A percentile compares a stretch with the other conserved stretches of the same genome.
These are phyloP conservation scores for Suhomyces sp. DNA, from an alignment of 805 yeast genomes.

Conservation along the genomic window DNA sequence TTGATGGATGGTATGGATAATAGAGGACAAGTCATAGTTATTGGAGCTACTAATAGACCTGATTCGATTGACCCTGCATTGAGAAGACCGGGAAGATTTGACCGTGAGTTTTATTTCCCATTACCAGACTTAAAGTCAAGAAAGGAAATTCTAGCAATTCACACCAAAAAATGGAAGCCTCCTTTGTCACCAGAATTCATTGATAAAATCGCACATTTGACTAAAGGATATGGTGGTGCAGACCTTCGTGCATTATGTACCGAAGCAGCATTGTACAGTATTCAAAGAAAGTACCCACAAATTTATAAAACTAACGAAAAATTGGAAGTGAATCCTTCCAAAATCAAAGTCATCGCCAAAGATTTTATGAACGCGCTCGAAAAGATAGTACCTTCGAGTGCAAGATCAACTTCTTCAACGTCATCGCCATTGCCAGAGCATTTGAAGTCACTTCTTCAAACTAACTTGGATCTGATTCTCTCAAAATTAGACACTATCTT, in stretches of 20 bases:
- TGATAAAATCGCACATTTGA: conserved; percentile 66
- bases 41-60: conserved; percentile 97
- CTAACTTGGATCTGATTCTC: conserved; percentile 47
- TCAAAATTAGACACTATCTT: conserved; percentile 53
- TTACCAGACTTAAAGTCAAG: conserved; percentile 83
- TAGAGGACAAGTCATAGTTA: conserved; percentile 95
- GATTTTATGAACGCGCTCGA: conserved; percentile 87
- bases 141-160: conserved; percentile 74
- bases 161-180: conserved; percentile 87
- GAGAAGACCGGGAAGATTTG: conserved; percentile 95
- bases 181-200: conserved; percentile 59
- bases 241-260: conserved; percentile 93
- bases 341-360: conserved; percentile 69
- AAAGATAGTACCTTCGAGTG: conserved; percentile 88
- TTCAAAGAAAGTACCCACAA: conserved; percentile 91
- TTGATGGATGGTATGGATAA: conserved; percentile 99
- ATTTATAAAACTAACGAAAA: conserved; percentile 78
- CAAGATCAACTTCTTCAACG: conserved; percentile 72
- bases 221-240: conserved; percentile 98
- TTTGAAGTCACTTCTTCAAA: conserved; percentile 61
- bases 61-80: conserved; percentile 98
- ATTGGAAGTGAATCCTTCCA: conserved; percentile 65
- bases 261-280: conserved; percentile 90
- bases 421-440: conserved; percentile 79
- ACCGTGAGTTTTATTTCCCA: conserved; percentile 94